Percentiles rank a stretch among this genome's conserved stretches.
phyloP scores from a whole-genome alignment of 2,329 filamentous ascomycete species.

The Talaromyces sp. region DNA sequence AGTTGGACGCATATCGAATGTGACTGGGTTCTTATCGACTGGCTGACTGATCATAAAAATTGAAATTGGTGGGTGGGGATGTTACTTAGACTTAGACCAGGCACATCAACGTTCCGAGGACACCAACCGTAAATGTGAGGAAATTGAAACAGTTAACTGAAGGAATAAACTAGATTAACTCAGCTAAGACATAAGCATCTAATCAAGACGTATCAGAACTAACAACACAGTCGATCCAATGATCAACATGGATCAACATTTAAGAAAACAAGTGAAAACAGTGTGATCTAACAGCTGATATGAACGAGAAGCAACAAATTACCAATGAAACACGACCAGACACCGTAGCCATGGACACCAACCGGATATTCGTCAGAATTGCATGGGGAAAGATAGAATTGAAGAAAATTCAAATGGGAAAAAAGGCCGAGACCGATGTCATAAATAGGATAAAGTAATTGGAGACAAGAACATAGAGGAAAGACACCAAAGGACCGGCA shows the following conservation, averaged over 20 bases:
- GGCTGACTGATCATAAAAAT: not conserved
- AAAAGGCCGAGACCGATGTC: not conserved
- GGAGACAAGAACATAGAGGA: not conserved
- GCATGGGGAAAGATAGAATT: not conserved
- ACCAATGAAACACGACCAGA: not conserved
- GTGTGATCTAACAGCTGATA: constrained; percentile 1
- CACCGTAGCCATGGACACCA: constrained; percentile 1
- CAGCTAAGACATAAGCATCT: not conserved
- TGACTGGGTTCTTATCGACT: not conserved
- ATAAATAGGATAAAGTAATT: not conserved
- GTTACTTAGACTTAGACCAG: no score
- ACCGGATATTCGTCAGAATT: not conserved
- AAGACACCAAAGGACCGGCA: not conserved
- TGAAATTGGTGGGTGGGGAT: no score
- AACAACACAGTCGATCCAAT: not conserved
- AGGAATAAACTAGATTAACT: not conserved
- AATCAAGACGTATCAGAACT: not conserved
- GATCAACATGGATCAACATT: not conserved
- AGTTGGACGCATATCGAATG: not conserved
- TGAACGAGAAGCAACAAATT: not conserved
- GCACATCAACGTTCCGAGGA: no score
- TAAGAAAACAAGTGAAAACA: not conserved
- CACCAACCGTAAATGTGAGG: not conserved
- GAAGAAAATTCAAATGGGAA: not conserved
- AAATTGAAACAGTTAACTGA: not conserved